Percentiles rank a stretch among this genome's conserved stretches.
These are phyloP conservation scores for Heliosperma pusillum DNA, from an alignment of 148 eudicot species.

Conservation along the genomic window DNA sequence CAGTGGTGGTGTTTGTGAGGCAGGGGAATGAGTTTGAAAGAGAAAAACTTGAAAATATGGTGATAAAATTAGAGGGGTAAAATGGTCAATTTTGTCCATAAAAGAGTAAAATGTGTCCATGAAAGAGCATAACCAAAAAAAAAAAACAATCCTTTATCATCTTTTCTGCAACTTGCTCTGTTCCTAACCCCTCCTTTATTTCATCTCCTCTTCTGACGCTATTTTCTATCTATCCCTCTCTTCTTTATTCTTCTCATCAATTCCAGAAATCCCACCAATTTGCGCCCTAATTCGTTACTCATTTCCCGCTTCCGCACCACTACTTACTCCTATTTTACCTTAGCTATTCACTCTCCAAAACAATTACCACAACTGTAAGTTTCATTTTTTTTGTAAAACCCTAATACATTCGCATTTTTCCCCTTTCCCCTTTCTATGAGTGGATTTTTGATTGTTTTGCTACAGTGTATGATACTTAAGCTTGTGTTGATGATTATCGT, in stretches of 20 bases:
- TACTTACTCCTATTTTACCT: too few species aligned
- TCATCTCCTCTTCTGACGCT: not conserved
- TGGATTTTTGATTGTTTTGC: not conserved
- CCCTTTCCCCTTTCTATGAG: not conserved
- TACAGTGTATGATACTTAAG: not conserved
- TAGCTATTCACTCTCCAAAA: not conserved
- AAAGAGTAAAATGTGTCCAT: too few species aligned
- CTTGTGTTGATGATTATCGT: not conserved
- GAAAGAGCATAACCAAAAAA: too few species aligned
- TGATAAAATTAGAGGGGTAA: too few species aligned
- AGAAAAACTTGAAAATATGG: too few species aligned
- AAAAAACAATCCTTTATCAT: too few species aligned
- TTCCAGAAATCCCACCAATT: not conserved
- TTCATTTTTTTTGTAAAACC: slow-evolving; percentile 12
- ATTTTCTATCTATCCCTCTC: not conserved
- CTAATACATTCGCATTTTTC: slow-evolving; percentile 12
- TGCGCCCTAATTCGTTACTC: slow-evolving; percentile 1
- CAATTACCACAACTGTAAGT: slow-evolving; percentile 7
- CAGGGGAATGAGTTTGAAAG: too few species aligned
- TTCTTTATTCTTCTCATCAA: not conserved
- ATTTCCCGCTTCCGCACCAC: not conserved
- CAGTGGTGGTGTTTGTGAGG: too few species aligned
- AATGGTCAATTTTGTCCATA: too few species aligned
- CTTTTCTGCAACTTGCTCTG: not conserved
- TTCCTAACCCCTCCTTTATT: not conserved